phyloP scores from a whole-genome alignment of 2,329 filamentous ascomycete genomes.

The Penicillium sp. region DNA sequence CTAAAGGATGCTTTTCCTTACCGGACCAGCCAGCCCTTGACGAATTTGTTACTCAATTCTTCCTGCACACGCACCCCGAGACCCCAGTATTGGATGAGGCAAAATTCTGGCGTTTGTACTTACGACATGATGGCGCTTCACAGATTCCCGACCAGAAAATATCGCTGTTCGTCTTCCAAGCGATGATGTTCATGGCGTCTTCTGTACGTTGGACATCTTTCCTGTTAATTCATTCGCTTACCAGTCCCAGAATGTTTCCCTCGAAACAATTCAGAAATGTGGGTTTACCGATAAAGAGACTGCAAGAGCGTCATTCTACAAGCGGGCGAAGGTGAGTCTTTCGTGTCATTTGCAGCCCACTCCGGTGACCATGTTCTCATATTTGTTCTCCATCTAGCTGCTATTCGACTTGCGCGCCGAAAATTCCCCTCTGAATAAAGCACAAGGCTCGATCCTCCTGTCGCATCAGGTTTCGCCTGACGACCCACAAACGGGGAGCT shows the following conservation, averaged over 20 bases:
- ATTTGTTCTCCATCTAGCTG: background rate
- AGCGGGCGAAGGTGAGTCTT: slow-evolving; percentile 10
- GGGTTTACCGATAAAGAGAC: slow-evolving; percentile 11
- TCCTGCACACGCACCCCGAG: slow-evolving; percentile 10
- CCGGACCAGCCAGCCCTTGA: slow-evolving; percentile 10
- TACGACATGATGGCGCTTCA: background rate
- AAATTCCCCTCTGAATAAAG: slow-evolving; percentile 4
- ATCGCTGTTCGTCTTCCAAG: slow-evolving; percentile 14
- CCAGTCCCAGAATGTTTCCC: slow-evolving; percentile 2
- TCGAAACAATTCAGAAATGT: slow-evolving; percentile 11
- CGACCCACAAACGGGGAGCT: slow-evolving; percentile 10
- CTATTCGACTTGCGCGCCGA: slow-evolving; percentile 13
- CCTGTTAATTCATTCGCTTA: background rate
- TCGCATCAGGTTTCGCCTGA: slow-evolving; percentile 12
- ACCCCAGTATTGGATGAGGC: slow-evolving; percentile 13
- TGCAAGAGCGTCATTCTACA: slow-evolving; percentile 12
- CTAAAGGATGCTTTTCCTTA: slow-evolving; percentile 10
- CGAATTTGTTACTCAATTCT: slow-evolving; percentile 14
- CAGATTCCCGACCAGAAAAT: slow-evolving; percentile 3
- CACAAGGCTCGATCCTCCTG: slow-evolving; percentile 15
- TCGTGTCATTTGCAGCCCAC: too few relatives aligned
- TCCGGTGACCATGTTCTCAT: background rate
- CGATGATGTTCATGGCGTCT: slow-evolving; percentile 12
- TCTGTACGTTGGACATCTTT: background rate
- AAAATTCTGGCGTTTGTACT: slow-evolving; percentile 12